Evolutionary conservation across 139 green algal genomes (phyloP).

Genomic region (Dunaliella primolecta): DNA sequence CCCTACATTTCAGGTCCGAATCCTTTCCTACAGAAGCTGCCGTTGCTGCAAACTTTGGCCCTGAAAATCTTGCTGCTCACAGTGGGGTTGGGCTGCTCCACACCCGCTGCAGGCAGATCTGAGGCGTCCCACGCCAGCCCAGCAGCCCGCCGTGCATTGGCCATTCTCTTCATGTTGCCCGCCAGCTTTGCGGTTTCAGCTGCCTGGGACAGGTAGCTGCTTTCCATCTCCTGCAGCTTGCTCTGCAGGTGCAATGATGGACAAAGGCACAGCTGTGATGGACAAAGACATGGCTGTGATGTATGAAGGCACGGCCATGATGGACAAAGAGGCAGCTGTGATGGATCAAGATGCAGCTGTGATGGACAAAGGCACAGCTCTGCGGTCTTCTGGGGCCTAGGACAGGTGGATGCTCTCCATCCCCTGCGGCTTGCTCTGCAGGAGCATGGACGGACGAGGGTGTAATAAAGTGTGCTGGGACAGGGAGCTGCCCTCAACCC

Average conservation of each 20-base stretch:
- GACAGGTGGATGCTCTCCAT: neutral
- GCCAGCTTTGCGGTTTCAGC: neutral
- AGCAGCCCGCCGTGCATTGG: neutral
- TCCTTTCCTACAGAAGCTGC: too few species aligned
- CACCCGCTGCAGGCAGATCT: neutral
- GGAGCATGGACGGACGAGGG: too few species aligned
- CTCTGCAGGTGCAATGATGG: neutral
- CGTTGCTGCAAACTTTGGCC: too few species aligned
- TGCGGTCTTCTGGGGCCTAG: neutral
- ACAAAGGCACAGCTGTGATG: too few species aligned
- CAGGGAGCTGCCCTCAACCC: neutral
- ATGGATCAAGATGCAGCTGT: too few species aligned
- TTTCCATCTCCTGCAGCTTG: neutral
- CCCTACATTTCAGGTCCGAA: too few species aligned
- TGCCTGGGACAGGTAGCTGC: neutral
- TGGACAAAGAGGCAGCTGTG: too few species aligned
- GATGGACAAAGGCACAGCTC: too few species aligned
- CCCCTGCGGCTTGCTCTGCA: neutral
- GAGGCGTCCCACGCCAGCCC: neutral
- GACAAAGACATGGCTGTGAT: too few species aligned
- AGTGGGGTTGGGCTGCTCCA: neutral
- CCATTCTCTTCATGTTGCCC: neutral
- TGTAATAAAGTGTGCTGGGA: too few species aligned
- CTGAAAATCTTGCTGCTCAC: too few species aligned
- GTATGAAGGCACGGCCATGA: too few species aligned